Evolutionary conservation across 345 rosid genomes (phyloP).

Genomic region (Salix caprea): DNA sequence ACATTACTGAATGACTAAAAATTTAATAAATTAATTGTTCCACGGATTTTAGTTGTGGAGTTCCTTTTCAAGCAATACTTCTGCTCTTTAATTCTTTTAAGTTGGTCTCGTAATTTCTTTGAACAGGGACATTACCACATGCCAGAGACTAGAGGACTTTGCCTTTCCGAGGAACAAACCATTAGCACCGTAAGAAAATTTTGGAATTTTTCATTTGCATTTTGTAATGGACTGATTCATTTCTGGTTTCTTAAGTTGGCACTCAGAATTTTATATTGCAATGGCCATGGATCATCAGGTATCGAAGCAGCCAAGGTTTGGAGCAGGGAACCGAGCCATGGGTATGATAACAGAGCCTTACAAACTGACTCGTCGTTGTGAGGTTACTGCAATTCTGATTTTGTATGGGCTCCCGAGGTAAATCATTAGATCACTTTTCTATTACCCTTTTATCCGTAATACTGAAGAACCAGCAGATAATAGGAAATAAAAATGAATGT

Average conservation of each 20-base stretch:
- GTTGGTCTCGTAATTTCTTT: slow-evolving; percentile 9
- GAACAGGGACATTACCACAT: slow-evolving; percentile 92
- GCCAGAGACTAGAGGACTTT: slow-evolving; percentile 99
- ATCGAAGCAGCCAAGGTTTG: slow-evolving; percentile 62
- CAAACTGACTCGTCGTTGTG: slow-evolving; percentile 73
- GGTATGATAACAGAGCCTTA: slow-evolving; percentile 79
- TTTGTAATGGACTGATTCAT: slow-evolving; percentile 2
- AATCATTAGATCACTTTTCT: not conserved
- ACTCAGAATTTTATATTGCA: slow-evolving; percentile 2
- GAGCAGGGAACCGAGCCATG: slow-evolving; percentile 53
- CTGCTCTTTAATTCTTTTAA: not conserved
- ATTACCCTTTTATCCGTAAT: not conserved
- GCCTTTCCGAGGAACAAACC: slow-evolving; percentile 95
- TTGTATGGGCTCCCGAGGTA: slow-evolving; percentile 97
- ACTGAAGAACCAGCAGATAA: not conserved
- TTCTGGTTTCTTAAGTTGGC: not conserved
- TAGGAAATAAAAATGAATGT: not conserved
- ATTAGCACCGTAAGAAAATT: slow-evolving; percentile 58
- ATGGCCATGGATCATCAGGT: slow-evolving; percentile 44
- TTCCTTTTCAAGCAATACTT: not conserved
- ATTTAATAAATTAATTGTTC: not conserved
- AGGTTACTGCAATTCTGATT: slow-evolving; percentile 94
- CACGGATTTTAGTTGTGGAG: not conserved
- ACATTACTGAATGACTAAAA: not conserved
- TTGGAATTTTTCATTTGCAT: slow-evolving; percentile 2